Conservation (phyloP, 768 basidiomycete species). For the Infundibulicybe gibba region DNA sequence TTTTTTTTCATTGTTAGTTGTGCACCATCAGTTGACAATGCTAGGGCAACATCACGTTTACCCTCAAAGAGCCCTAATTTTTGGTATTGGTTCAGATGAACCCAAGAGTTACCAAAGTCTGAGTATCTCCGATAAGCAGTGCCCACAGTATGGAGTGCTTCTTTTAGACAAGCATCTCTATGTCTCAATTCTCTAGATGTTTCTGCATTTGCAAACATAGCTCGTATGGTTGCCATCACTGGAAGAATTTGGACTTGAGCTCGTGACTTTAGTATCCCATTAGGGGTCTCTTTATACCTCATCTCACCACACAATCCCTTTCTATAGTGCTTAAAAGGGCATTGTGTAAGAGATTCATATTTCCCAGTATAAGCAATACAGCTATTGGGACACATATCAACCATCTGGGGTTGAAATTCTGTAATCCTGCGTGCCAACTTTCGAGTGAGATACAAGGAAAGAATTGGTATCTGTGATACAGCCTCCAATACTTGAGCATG, state of each 20-base stretch:
- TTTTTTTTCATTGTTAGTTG: constrained; percentile 30
- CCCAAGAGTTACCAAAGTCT: constrained; percentile 19
- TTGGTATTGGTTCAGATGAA: constrained; percentile 15
- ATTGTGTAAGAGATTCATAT: constrained; percentile 5
- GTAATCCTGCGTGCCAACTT: constrained; percentile 10
- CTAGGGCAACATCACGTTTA: constrained; percentile 16
- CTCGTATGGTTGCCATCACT: constrained; percentile 17
- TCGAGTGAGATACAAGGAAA: constrained; percentile 3
- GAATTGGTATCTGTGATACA: constrained; percentile 4
- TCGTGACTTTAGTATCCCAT: constrained; percentile 7
- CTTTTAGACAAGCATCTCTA: constrained; percentile 16
- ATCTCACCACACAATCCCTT: constrained; percentile 11
- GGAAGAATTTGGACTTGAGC: constrained; percentile 18
- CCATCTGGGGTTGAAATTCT: constrained; percentile 8
- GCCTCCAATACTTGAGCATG: constrained; percentile 9
- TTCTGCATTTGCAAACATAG: constrained; percentile 22
- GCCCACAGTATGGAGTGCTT: constrained; percentile 14
- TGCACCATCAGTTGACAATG: constrained; percentile 23
- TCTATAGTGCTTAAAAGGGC: constrained; percentile 8
- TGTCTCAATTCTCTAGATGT: constrained; percentile 16
- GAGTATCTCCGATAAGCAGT: constrained; percentile 12
- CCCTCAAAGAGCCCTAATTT: constrained; percentile 17
- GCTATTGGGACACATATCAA: constrained; percentile 19
- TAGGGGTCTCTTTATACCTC: constrained; percentile 6
- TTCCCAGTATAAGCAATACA: constrained; percentile 23